phyloP scores from a whole-genome alignment of 257 asterid genomes.

The Scutellaria galericulata region DNA sequence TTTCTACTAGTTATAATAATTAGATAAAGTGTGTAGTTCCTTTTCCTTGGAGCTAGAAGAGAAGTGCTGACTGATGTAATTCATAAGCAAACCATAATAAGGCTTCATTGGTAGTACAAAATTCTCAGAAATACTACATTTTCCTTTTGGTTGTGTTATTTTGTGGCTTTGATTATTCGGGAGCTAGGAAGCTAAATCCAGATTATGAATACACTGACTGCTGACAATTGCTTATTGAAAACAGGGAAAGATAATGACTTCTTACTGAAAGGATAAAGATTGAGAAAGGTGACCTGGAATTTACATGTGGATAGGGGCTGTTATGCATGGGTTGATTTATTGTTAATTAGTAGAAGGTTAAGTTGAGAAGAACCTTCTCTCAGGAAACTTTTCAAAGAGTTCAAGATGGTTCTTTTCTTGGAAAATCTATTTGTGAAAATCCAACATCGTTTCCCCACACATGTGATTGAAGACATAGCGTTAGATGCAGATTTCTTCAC shows the following conservation, averaged over 20 bases:
- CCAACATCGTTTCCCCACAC: neutral
- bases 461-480: neutral
- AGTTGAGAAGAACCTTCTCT: neutral
- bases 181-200: neutral
- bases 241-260: neutral
- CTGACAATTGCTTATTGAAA: neutral
- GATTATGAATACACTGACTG: neutral
- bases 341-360: conserved; percentile 7
- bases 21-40: neutral
- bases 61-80: neutral
- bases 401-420: neutral
- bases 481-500: neutral
- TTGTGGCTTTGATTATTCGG: neutral
- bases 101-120: neutral
- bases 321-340: neutral
- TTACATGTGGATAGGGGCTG: conserved; percentile 11
- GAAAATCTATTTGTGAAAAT: neutral
- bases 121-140: neutral
- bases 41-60: neutral
- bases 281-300: neutral
- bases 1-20: neutral
- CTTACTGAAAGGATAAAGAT: neutral
- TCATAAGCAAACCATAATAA: neutral
- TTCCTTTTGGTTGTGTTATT: neutral
- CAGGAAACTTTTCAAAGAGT: conserved; percentile 7